A percentile compares a stretch with the other conserved stretches of the same genome.
Evolutionary conservation across 1,284 basidiomycete genomes (phyloP).

Genomic region (Trichosporon inkin): DNA sequence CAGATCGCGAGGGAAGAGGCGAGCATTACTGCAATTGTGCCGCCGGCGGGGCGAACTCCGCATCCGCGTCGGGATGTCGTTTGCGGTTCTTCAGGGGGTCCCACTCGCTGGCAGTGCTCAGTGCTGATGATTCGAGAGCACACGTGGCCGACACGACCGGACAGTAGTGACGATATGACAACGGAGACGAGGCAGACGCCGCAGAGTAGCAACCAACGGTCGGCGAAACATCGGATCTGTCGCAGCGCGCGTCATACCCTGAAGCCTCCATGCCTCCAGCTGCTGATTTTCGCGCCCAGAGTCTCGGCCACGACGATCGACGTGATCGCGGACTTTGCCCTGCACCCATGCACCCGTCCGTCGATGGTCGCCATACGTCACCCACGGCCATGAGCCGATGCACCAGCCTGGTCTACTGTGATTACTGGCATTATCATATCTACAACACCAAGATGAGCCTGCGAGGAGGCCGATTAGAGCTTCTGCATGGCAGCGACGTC

Average conservation of each 20-base stretch:
- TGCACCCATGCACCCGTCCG: background rate
- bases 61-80: no score
- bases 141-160: no score
- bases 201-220: background rate
- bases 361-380: background rate
- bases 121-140: no score
- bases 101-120: no score
- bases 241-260: background rate
- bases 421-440: constrained; percentile 10
- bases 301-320: background rate
- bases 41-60: no score
- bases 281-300: background rate
- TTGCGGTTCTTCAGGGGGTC: no score
- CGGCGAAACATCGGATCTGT: background rate
- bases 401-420: background rate
- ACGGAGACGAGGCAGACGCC: no score
- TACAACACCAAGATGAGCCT: constrained; percentile 8
- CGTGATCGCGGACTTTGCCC: background rate
- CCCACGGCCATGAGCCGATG: no score
- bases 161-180: no score
- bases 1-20: no score
- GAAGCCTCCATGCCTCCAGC: background rate
- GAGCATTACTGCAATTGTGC: no score
- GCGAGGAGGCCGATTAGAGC: constrained; percentile 23
- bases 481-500: constrained; percentile 62